phyloP scores from a whole-genome alignment of 2,329 filamentous ascomycete species.

The Botrytis squamosa region DNA sequence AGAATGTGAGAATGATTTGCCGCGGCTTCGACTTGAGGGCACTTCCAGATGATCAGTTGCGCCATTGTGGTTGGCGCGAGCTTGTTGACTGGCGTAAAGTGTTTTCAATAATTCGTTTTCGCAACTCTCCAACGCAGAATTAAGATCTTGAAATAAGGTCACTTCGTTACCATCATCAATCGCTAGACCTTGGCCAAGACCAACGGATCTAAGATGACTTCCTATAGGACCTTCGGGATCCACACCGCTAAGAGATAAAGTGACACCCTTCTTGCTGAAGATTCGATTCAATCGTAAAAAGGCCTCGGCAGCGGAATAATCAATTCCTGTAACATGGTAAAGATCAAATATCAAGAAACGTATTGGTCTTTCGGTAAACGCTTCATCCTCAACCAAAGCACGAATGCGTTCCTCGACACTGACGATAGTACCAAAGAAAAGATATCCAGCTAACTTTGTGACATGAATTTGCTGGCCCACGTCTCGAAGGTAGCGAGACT shows the following conservation, averaged over 20 bases:
- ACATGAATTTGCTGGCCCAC: conserved; percentile 87
- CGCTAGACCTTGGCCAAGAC: conserved; percentile 57
- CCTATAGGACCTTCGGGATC: conserved; percentile 74
- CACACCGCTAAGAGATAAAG: conserved; percentile 80
- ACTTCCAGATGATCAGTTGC: conserved; percentile 37
- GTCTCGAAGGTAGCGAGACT: conserved; percentile 80
- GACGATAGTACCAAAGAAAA: conserved; percentile 99
- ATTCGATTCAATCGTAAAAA: conserved; percentile 91
- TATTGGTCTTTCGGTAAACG: conserved; percentile 75
- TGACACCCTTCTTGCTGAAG: conserved; percentile 72
- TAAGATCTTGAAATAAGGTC: conserved; percentile 81
- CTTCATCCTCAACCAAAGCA: conserved; percentile 75
- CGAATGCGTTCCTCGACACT: conserved; percentile 89
- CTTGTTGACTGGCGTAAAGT: conserved; percentile 69
- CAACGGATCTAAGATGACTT: conserved; percentile 76
- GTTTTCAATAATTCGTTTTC: conserved; percentile 90
- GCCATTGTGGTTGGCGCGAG: conserved; percentile 47
- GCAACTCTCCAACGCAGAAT: conserved; percentile 88
- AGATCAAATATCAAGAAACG: conserved; percentile 89
- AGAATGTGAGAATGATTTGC: conserved; percentile 46
- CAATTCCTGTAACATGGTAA: conserved; percentile 83
- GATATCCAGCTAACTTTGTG: conserved; percentile 86
- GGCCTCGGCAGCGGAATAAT: conserved; percentile 94
- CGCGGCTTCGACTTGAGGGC: conserved; percentile 23
- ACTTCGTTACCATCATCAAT: conserved; percentile 64